Conservation (phyloP, 2,329 filamentous ascomycete genomes). For the Ascomycota sp. region DNA sequence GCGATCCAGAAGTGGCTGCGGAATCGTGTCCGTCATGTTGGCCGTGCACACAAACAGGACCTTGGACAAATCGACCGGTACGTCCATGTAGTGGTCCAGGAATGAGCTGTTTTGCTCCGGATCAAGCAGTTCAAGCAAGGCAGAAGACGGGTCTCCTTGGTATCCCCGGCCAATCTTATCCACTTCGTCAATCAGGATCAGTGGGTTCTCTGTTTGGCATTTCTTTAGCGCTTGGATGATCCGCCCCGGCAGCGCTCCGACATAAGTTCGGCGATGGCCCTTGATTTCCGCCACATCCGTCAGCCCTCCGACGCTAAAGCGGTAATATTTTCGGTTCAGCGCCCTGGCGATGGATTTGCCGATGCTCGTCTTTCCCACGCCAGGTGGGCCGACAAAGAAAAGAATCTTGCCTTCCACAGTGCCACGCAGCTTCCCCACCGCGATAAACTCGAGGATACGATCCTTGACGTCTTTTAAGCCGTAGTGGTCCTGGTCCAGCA, state of each 20-base stretch:
- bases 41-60: slow-evolving; percentile 97
- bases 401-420: slow-evolving; percentile 97
- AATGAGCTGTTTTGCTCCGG: slow-evolving; percentile 96
- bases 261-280: slow-evolving; percentile 87
- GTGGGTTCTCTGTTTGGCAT: slow-evolving; percentile 93
- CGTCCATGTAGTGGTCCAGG: slow-evolving; percentile 95
- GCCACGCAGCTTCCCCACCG: slow-evolving; percentile 87
- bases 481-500: slow-evolving; percentile 91
- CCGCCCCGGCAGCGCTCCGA: slow-evolving; percentile 82
- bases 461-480: slow-evolving; percentile 97
- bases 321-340: slow-evolving; percentile 88
- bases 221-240: slow-evolving; percentile 98
- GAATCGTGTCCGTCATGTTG: slow-evolving; percentile 97
- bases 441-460: slow-evolving; percentile 93
- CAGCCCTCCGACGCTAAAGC: slow-evolving; percentile 91
- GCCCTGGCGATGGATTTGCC: slow-evolving; percentile 94
- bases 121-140: slow-evolving; percentile 79
- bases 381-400: slow-evolving; percentile 90
- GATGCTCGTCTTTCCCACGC: slow-evolving; percentile 96
- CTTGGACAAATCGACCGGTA: slow-evolving; percentile 91
- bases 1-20: slow-evolving; percentile 75
- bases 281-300: slow-evolving; percentile 98
- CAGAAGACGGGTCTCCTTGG: slow-evolving; percentile 89
- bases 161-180: slow-evolving; percentile 96
- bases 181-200: slow-evolving; percentile 91